Evolutionary conservation across 2,329 filamentous ascomycete genomes (phyloP).

Genomic region (Trichoderma koningiopsis): DNA sequence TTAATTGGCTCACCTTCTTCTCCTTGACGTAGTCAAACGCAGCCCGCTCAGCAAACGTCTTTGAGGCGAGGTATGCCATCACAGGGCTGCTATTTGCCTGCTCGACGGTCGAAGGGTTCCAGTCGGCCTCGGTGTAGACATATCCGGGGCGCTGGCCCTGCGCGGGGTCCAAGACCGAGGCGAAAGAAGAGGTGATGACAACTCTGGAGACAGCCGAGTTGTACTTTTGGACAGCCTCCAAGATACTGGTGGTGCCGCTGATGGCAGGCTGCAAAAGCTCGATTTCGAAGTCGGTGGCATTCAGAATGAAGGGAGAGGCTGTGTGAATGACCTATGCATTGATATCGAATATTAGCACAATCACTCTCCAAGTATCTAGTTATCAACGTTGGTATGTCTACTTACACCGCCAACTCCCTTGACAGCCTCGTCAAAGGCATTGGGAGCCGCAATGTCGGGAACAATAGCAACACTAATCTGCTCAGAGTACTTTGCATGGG

Average conservation of each 20-base stretch:
- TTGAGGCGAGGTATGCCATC: neutral
- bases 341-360: neutral
- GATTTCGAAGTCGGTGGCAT: neutral
- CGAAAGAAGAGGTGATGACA: neutral
- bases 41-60: neutral
- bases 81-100: neutral
- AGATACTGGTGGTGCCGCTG: neutral
- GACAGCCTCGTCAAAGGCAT: neutral
- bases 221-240: neutral
- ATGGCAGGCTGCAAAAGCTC: slow-evolving; percentile 5
- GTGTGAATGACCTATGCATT: neutral
- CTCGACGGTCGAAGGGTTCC: neutral
- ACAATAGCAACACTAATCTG: neutral
- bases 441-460: neutral
- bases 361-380: fast-evolving
- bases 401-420: slow-evolving; percentile 8
- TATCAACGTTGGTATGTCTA: neutral
- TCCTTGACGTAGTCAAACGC: neutral
- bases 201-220: neutral
- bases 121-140: neutral
- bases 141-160: slow-evolving; percentile 1
- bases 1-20: neutral
- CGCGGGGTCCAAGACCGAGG: neutral
- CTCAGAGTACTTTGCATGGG: neutral
- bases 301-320: neutral